Percentiles rank a stretch among this genome's conserved stretches.
Conservation (phyloP, 345 rosid genomes). For the Alliaria petiolata region DNA sequence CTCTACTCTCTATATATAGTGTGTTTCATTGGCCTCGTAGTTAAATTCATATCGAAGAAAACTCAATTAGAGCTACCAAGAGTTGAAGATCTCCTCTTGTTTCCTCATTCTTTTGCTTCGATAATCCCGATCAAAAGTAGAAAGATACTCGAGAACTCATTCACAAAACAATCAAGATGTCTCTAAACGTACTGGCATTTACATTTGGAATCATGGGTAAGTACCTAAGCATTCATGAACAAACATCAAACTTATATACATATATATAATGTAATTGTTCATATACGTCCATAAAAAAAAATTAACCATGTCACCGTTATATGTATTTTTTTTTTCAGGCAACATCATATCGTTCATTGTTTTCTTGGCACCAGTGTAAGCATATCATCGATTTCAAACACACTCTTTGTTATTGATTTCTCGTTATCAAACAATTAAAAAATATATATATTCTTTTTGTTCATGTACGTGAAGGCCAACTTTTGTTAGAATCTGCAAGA, state of each 20-base stretch:
- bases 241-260: neutral
- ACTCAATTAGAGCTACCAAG: conserved; percentile 15
- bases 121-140: neutral
- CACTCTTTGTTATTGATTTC: neutral
- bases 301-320: neutral
- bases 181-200: conserved; percentile 24
- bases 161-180: conserved; percentile 9
- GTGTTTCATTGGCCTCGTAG: conserved; percentile 1
- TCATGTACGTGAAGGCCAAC: conserved; percentile 49
- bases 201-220: conserved; percentile 36
- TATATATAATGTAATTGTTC: neutral
- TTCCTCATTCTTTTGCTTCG: neutral
- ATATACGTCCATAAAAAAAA: neutral
- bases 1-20: conserved; percentile 24
- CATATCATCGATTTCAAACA: conserved; percentile 7
- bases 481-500: conserved; percentile 51
- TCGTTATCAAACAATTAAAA: neutral
- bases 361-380: conserved; percentile 73
- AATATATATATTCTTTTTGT: neutral
- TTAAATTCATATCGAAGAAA: conserved; percentile 18
- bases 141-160: neutral
- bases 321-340: conserved; percentile 35
- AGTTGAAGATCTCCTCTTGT: neutral
- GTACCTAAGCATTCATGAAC: neutral
- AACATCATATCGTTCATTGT: conserved; percentile 60